Percentiles rank a stretch among this genome's conserved stretches.
These are phyloP conservation scores for Panicum hallii DNA, from an alignment of 202 grass and related monocot species.

Conservation along the genomic window DNA sequence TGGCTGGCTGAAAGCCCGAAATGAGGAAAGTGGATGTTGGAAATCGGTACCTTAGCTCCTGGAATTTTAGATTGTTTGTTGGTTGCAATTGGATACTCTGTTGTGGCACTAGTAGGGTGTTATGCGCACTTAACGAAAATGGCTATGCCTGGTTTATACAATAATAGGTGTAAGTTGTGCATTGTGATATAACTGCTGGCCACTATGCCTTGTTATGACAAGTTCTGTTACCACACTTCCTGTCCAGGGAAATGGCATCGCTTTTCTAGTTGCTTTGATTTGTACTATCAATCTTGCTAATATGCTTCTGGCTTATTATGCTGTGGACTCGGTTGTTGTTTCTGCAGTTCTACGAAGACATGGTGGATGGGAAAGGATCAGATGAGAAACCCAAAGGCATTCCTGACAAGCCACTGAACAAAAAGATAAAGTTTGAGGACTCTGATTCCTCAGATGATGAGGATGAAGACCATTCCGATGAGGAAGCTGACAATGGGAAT, in stretches of 20 bases:
- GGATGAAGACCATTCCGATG: conserved; percentile 44
- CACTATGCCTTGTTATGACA: neutral
- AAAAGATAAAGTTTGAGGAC: conserved; percentile 81
- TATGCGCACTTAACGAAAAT: neutral
- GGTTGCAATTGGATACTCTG: neutral
- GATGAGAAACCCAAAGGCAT: conserved; percentile 42
- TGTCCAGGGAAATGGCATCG: neutral
- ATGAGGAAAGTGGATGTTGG: neutral
- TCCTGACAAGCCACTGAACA: conserved; percentile 72
- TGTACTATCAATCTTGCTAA: neutral
- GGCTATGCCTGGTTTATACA: neutral
- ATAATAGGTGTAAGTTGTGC: neutral
- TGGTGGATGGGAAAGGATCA: conserved; percentile 63
- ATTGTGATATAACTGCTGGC: neutral
- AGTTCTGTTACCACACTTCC: neutral
- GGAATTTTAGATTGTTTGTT: conserved; percentile 6
- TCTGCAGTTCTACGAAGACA: conserved; percentile 82
- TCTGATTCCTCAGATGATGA: conserved; percentile 82
- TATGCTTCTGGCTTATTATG: conserved; percentile 19
- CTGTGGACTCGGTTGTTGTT: conserved; percentile 18
- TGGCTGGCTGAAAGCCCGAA: neutral
- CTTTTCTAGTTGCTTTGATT: neutral
- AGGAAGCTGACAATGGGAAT: conserved; percentile 54
- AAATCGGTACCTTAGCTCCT: neutral
- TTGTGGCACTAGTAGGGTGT: neutral